Evolutionary conservation across 495 filamentous ascomycete species (phyloP).

Genomic region (Umbilicaria muhlenbergii): DNA sequence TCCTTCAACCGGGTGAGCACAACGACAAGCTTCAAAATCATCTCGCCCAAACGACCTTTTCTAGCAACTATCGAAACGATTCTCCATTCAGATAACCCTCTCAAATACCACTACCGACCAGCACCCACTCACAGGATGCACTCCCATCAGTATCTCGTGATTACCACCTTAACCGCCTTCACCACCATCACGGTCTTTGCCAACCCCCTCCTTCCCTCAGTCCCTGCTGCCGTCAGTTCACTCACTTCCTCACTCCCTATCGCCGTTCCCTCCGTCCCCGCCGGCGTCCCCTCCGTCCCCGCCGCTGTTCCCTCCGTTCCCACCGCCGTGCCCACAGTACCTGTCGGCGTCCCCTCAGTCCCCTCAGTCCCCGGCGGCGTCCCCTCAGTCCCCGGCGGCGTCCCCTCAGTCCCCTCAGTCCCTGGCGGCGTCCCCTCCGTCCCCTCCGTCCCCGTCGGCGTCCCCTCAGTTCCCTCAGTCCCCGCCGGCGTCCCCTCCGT

Average conservation of each 20-base stretch:
- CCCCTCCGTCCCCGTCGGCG: conserved; percentile 48
- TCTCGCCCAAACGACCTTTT: too few species aligned
- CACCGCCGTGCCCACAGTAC: conserved; percentile 85
- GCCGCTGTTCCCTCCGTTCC: conserved; percentile 57
- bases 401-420: conserved; percentile 71
- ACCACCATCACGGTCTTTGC: conserved; percentile 65
- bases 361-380: conserved; percentile 89
- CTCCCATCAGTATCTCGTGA: conserved; percentile 33
- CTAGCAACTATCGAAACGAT: too few species aligned
- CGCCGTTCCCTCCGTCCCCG: conserved; percentile 75
- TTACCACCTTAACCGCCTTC: conserved; percentile 74
- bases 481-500: conserved; percentile 63
- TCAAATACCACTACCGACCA: too few species aligned
- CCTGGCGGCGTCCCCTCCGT: conserved; percentile 74
- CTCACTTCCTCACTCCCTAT: conserved; percentile 58
- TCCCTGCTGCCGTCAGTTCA: too few species aligned
- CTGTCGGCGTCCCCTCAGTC: conserved; percentile 92
- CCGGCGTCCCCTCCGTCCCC: conserved; percentile 75
- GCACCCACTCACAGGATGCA: too few species aligned
- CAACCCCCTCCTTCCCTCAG: conserved; percentile 69
- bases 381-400: conserved; percentile 80
- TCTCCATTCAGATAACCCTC: too few species aligned
- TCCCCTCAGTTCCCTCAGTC: conserved; percentile 52
- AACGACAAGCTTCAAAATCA: too few species aligned
- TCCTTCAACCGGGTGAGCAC: too few species aligned